A percentile compares a stretch with the other conserved stretches of the same genome.
Evolutionary conservation across 495 filamentous ascomycete species (phyloP).

Genomic region (Hypoxylon fuscum): DNA sequence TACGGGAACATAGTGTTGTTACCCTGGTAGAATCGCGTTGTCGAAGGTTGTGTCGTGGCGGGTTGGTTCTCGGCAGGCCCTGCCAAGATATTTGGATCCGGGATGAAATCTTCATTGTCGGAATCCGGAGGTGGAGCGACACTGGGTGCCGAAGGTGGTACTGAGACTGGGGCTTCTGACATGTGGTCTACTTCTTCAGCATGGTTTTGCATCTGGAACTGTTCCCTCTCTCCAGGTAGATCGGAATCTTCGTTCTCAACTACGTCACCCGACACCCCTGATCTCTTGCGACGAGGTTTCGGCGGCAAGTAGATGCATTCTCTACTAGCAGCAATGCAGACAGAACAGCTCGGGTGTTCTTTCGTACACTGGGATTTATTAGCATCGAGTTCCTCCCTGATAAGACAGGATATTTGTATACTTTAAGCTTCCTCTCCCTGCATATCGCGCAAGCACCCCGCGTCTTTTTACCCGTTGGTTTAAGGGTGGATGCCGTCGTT

Average conservation of each 20-base stretch:
- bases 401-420: slow-evolving; percentile 9
- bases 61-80: slow-evolving; percentile 29
- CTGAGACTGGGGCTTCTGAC: background rate
- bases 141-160: slow-evolving; percentile 1
- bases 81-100: slow-evolving; percentile 41
- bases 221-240: slow-evolving; percentile 18
- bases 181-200: background rate
- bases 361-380: slow-evolving; percentile 51
- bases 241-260: slow-evolving; percentile 30
- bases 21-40: slow-evolving; percentile 30
- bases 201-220: slow-evolving; percentile 9
- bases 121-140: slow-evolving; percentile 18
- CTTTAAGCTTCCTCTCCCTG: slow-evolving; percentile 41
- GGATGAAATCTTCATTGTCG: slow-evolving; percentile 44
- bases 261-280: slow-evolving; percentile 23
- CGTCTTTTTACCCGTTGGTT: slow-evolving; percentile 35
- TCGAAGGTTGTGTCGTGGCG: slow-evolving; percentile 7
- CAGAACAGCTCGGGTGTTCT: slow-evolving; percentile 49
- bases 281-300: slow-evolving; percentile 40
- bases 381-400: background rate
- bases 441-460: slow-evolving; percentile 53
- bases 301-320: slow-evolving; percentile 49
- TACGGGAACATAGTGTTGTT: slow-evolving; percentile 21
- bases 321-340: slow-evolving; percentile 41
- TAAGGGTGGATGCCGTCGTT: slow-evolving; percentile 36